Base-by-base conservation (phyloP, 169 alveolate genomes). In the Fabrea salina region DNA sequence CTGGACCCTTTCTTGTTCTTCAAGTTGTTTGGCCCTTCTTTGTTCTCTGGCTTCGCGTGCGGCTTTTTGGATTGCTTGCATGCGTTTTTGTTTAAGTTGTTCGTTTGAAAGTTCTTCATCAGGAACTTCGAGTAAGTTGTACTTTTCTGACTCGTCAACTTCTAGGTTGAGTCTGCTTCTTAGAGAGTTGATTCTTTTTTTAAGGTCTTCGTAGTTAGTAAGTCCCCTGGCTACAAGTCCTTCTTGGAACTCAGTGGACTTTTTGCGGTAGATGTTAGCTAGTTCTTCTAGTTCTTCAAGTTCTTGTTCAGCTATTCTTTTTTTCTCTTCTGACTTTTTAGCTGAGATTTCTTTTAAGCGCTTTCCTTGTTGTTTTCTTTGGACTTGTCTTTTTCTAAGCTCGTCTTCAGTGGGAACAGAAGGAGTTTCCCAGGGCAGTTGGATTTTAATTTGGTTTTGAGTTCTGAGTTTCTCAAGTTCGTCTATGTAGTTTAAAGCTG, bases 41-140 rank as follows among this genome's bases (percentile, higher is more conserved):
- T 88, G 90, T 68, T 83, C 82, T 72, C 96, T 80, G 47, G 80
- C 75, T 75, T 80, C 78, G 47, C 77, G 66, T 32, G 92, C 91
- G 50, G 91, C 85, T 67, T 91, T 91, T 74, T 91, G 92, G 92
- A 88, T 88, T 82, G 88, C 86, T 75, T 91, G 89, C 1, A 91
- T 88, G 58, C 91, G 56, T 82, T 91, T 91, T 83, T 83, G 75
- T 67, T 86, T 88, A 53, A 82, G 71, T 75, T 87, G 87, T 49
- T 91, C 96, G 53, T 79, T 80, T 0, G 89, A 82, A 33, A 91
- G 87, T 53, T 86, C 86, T 66, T 83, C 90, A 82, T 91, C 96
- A 8, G 86, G 85, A 72, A 88, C 85, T 30, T 84, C 83, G 25
- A 91, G 68, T 61, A 91, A 75, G 70, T 85, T 61, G 76, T 77